phyloP scores from a whole-genome alignment of 225 moss, liverwort and hornwort species.

The Sphagnum contortum region DNA sequence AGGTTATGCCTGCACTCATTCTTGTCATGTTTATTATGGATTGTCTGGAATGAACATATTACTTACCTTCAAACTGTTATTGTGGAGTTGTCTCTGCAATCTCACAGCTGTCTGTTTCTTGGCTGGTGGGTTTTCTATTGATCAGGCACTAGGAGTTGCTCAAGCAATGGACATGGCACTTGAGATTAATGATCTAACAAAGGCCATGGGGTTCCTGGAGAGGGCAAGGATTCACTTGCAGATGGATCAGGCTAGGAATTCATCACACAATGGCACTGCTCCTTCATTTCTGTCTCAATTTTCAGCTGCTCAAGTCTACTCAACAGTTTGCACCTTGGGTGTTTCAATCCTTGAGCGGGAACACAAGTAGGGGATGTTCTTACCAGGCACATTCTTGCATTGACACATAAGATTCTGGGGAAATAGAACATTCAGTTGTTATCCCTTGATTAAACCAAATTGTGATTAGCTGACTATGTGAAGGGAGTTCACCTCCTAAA shows the following conservation, averaged over 20 bases:
- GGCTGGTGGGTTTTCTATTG: background rate
- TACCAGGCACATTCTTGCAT: no score
- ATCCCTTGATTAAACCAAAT: no score
- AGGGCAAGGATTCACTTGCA: constrained; percentile 39
- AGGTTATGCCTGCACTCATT: no score
- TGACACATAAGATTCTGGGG: no score
- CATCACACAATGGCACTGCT: constrained; percentile 19
- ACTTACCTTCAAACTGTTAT: no score
- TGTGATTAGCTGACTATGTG: no score
- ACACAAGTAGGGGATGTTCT: constrained; percentile 34
- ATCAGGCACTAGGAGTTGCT: constrained; percentile 86
- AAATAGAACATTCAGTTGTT: no score
- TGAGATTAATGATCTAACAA: constrained; percentile 54
- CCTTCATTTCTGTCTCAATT: constrained; percentile 69
- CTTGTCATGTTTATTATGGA: no score
- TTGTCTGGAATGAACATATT: no score
- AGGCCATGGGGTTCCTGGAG: constrained; percentile 41
- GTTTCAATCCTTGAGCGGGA: constrained; percentile 88
- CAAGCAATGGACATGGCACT: constrained; percentile 88
- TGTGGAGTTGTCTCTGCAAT: no score
- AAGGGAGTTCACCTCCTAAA: no score
- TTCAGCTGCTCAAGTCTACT: constrained; percentile 79
- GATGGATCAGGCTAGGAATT: constrained; percentile 23
- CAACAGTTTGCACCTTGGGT: constrained; percentile 77
- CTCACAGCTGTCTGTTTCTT: no score